phyloP scores from a whole-genome alignment of 1,284 basidiomycete species.

The Blastosporella zonata region DNA sequence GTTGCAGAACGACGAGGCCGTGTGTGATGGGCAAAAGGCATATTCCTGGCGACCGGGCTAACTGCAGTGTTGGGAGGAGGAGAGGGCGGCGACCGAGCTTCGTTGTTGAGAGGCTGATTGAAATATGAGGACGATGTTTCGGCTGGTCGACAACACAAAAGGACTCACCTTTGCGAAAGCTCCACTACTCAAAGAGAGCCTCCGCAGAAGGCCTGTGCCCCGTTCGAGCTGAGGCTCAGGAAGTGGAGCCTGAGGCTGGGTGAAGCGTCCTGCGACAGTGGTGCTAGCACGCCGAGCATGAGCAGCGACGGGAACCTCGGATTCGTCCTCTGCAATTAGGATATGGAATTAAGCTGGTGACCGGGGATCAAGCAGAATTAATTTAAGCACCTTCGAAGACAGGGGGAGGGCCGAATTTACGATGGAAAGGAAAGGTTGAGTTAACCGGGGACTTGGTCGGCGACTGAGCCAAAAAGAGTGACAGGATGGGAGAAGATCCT shows the following conservation, averaged over 20 bases:
- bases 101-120: conserved; percentile 24
- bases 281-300: conserved; percentile 52
- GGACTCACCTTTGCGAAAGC: conserved; percentile 52
- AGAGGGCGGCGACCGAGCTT: conserved; percentile 33
- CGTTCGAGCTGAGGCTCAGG: conserved; percentile 55
- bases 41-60: conserved; percentile 24
- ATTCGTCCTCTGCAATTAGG: conserved; percentile 34
- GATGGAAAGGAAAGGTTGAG: conserved; percentile 59
- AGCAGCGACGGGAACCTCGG: conserved; percentile 39
- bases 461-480: conserved; percentile 63
- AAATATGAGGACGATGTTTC: background rate
- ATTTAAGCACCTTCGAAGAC: conserved; percentile 64
- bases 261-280: conserved; percentile 46
- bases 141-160: conserved; percentile 1
- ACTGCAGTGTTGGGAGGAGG: conserved; percentile 48
- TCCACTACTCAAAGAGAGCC: conserved; percentile 63
- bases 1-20: conserved; percentile 62
- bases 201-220: conserved; percentile 63
- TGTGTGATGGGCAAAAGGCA: conserved; percentile 29
- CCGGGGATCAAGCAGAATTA: background rate
- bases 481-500: conserved; percentile 64
- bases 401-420: conserved; percentile 49
- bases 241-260: conserved; percentile 35
- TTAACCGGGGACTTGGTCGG: conserved; percentile 44
- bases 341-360: background rate